Conservation (phyloP, 208 protist genomes). For the Lotmaria passim region DNA sequence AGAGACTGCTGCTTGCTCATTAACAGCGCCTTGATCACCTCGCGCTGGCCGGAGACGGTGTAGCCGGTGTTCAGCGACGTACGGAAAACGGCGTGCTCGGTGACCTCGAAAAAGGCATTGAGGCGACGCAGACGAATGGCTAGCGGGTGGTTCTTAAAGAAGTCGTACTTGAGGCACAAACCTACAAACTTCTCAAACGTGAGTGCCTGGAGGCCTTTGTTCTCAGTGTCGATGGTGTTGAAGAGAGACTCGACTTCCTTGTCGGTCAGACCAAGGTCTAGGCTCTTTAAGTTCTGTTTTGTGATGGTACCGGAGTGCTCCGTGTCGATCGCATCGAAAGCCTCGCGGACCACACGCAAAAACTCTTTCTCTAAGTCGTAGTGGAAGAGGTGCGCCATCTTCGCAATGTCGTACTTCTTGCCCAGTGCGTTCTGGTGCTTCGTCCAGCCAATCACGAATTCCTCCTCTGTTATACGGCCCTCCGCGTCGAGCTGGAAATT, state of each 20-base stretch:
- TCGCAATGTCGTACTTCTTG: constrained; percentile 79
- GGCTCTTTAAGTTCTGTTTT: constrained; percentile 67
- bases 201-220: constrained; percentile 43
- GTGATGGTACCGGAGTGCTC: constrained; percentile 84
- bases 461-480: constrained; percentile 85
- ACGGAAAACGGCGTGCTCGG: constrained; percentile 66
- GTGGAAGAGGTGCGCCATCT: constrained; percentile 85
- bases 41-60: constrained; percentile 73
- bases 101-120: constrained; percentile 79
- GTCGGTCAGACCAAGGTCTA: constrained; percentile 68
- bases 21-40: constrained; percentile 78
- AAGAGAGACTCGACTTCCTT: constrained; percentile 75
- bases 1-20: constrained; percentile 58
- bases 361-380: constrained; percentile 88
- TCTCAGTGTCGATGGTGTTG: constrained; percentile 57
- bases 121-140: constrained; percentile 74
- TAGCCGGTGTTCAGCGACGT: constrained; percentile 77
- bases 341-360: constrained; percentile 67
- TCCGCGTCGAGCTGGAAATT: constrained; percentile 79
- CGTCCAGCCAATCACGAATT: constrained; percentile 86
- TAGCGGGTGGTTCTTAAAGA: constrained; percentile 84
- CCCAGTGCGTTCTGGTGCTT: constrained; percentile 77
- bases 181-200: constrained; percentile 88
- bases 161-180: constrained; percentile 77
- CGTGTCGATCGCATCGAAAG: constrained; percentile 85